Percentiles rank a stretch among this genome's conserved stretches.
phyloP scores from a whole-genome alignment of 2,329 filamentous ascomycete genomes.

The Exophiala mesophila region DNA sequence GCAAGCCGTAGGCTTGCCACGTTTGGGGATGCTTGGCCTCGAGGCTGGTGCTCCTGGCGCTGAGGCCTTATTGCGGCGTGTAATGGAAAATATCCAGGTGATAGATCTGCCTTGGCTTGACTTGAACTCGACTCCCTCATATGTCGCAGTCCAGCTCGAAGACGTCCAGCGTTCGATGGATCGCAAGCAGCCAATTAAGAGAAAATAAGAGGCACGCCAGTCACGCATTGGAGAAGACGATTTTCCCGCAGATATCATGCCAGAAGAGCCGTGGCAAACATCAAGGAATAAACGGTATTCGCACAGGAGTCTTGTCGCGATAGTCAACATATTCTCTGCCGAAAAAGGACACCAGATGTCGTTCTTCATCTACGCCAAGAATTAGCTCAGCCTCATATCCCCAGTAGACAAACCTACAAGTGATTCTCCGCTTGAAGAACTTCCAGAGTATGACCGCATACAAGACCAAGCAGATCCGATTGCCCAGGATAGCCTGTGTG shows the following conservation, averaged over 20 bases:
- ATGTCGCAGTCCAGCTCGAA: conserved; percentile 19
- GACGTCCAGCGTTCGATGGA: neutral
- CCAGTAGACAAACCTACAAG: conserved; percentile 42
- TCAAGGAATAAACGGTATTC: conserved; percentile 69
- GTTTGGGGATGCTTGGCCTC: conserved; percentile 21
- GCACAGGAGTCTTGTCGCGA: conserved; percentile 63
- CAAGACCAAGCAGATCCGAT: conserved; percentile 67
- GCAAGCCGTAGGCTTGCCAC: conserved; percentile 19
- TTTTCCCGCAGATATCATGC: too few relatives aligned
- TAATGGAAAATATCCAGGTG: conserved; percentile 11
- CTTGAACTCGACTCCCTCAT: conserved; percentile 5
- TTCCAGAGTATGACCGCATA: conserved; percentile 75
- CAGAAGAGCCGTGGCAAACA: neutral
- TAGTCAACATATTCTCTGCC: conserved; percentile 75
- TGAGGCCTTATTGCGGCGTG: conserved; percentile 10
- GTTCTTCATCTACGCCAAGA: conserved; percentile 62
- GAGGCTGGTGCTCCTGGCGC: conserved; percentile 8
- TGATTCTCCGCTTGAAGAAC: conserved; percentile 74
- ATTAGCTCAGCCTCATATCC: conserved; percentile 11
- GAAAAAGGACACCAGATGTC: conserved; percentile 73
- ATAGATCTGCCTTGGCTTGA: conserved; percentile 23
- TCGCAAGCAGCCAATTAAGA: conserved; percentile 10
- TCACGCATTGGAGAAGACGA: too few relatives aligned
- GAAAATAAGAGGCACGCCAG: conserved; percentile 1
- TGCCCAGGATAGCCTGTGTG: conserved; percentile 85